phyloP scores from a whole-genome alignment of 2,329 filamentous ascomycete genomes.

The Fusarium humuli region DNA sequence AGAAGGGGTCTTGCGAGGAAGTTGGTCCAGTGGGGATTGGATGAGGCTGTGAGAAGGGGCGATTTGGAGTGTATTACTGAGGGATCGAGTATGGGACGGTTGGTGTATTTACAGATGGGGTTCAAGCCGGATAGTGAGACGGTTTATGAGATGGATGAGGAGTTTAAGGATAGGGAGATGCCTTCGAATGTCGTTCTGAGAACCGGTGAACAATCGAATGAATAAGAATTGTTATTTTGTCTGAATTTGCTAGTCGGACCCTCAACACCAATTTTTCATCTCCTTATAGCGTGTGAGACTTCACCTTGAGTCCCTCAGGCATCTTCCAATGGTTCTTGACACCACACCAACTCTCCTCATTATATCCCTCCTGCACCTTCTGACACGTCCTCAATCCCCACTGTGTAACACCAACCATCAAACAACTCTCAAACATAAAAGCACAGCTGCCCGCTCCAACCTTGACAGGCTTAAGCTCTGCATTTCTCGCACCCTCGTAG shows the following conservation, averaged over 20 bases:
- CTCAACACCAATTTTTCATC: conserved; percentile 11
- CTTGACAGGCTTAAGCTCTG: conserved; percentile 65
- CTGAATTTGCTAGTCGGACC: background rate
- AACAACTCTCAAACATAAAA: conserved; percentile 76
- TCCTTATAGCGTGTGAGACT: conserved; percentile 35
- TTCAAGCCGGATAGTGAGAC: conserved; percentile 59
- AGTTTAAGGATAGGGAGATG: conserved; percentile 52
- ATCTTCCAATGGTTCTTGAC: conserved; percentile 71
- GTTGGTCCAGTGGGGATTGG: conserved; percentile 62
- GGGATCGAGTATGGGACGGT: conserved; percentile 61
- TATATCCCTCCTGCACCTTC: conserved; percentile 75
- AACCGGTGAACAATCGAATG: conserved; percentile 44
- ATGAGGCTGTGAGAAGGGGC: conserved; percentile 55
- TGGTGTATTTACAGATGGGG: conserved; percentile 59
- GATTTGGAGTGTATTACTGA: conserved; percentile 59
- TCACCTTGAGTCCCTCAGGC: conserved; percentile 52
- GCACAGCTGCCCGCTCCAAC: conserved; percentile 72
- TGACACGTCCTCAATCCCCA: conserved; percentile 73
- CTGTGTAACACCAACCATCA: conserved; percentile 78
- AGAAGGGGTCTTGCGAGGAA: conserved; percentile 58
- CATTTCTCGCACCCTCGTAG: conserved; percentile 67
- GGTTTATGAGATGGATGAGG: conserved; percentile 57
- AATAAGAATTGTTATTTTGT: background rate
- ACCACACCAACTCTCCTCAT: conserved; percentile 82
- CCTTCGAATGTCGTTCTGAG: conserved; percentile 63